Percentiles rank a stretch among this genome's conserved stretches.
Conservation (phyloP, 441 rosid species). For the Theobroma grandiflorum region DNA sequence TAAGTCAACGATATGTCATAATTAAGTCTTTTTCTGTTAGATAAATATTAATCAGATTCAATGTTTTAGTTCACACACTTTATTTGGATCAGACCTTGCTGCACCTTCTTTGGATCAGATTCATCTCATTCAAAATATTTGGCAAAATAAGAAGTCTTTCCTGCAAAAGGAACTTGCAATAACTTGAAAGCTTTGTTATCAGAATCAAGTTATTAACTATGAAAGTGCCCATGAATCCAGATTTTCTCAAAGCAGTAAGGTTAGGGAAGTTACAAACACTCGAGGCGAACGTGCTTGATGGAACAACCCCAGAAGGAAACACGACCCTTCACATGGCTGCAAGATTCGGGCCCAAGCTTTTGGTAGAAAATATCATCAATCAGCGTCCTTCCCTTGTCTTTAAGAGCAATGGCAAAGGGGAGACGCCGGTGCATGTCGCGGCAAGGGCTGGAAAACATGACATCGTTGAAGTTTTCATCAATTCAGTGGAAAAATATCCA, state of each 20-base stretch:
- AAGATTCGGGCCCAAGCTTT: neutral
- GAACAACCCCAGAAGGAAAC: conserved; percentile 14
- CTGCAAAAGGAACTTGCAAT: no score
- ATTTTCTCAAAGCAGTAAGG: conserved; percentile 8
- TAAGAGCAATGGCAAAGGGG: neutral
- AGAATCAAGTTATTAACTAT: neutral
- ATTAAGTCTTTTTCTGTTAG: no score
- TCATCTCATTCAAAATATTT: no score
- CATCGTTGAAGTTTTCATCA: neutral
- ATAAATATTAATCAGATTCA: no score
- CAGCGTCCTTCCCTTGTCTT: neutral
- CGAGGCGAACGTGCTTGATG: neutral
- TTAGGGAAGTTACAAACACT: neutral
- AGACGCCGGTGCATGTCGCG: conserved; percentile 19
- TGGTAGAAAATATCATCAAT: neutral
- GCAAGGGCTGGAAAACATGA: neutral
- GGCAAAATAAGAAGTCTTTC: no score
- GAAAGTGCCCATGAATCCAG: neutral
- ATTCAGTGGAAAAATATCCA: neutral
- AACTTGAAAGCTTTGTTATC: no score
- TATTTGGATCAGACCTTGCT: no score
- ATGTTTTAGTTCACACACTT: no score
- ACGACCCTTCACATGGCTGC: conserved; percentile 24
- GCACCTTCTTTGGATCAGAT: no score
- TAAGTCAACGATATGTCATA: no score